These are phyloP conservation scores for Saccharomycopsis guyanensis DNA, from an alignment of 805 yeast species.

Conservation along the genomic window DNA sequence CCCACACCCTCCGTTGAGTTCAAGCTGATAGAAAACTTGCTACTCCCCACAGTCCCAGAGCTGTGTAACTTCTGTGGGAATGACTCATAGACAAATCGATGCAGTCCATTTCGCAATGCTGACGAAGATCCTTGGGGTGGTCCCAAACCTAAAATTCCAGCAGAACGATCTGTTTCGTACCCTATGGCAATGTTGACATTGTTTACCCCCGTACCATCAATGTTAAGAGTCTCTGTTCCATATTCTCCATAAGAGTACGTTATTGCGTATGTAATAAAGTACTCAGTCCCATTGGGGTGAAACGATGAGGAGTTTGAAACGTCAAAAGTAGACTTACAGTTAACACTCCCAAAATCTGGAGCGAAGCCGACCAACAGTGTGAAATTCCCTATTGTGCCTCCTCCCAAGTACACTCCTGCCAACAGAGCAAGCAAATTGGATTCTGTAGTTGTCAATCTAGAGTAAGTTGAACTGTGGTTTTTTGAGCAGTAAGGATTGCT, in stretches of 20 bases:
- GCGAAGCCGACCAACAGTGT: not conserved
- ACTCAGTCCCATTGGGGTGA: not conserved
- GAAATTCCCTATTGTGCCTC: not conserved
- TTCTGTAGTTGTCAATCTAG: no score
- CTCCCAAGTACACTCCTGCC: not conserved
- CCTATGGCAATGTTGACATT: not conserved
- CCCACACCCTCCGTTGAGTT: not conserved
- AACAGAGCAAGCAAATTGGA: not conserved
- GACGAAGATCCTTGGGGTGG: not conserved
- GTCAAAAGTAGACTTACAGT: not conserved
- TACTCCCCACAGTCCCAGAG: not conserved
- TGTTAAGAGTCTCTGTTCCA: not conserved
- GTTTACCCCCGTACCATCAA: not conserved
- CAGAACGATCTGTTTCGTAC: not conserved
- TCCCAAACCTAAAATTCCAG: not conserved
- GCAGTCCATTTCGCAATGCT: not conserved
- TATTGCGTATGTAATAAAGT: not conserved
- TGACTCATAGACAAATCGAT: no score
- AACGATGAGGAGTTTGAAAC: not conserved
- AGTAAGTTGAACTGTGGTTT: not conserved
- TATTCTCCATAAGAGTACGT: not conserved
- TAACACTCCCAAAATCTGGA: not conserved
- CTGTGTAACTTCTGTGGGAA: not conserved
- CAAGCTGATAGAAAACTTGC: not conserved
- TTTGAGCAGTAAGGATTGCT: not conserved